Base-by-base conservation (phyloP, 2,329 filamentous ascomycete species). In the Leptographium lundbergii region DNA sequence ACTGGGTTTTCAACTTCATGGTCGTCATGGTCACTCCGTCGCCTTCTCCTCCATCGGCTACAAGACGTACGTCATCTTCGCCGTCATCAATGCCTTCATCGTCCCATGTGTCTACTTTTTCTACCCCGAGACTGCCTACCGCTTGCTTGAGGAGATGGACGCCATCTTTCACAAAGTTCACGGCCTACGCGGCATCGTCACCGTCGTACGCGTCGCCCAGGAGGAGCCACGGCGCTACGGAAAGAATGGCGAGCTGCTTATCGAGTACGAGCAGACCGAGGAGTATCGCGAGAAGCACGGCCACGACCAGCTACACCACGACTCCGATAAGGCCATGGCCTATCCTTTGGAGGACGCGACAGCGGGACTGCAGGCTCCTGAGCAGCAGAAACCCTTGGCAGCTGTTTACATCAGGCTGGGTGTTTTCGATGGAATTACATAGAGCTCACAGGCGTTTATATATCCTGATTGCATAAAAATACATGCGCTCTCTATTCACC, bases 131-230 rank as follows among this genome's bases (percentile, higher is more conserved):
- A 86, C 84, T 11, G 80, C 80, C 1, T 81, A 81, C 66, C 76
- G 83, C 48, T 81, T 78, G 1, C 76, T 87, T 24, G 83, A 87
- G 68, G 83, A 86, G 67, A 86, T 87, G 79, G 83, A 86, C 65
- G 72, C 70, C 64, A 63, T 65, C 25, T 64, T 73, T 13, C 67
- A 42, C 48, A 59, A 50, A n/a, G 27, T 36, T 11, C 13, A 72
- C 25, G 79, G 79, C 3, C 61, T 62, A 62, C 64, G 62, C 60
- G 73, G 70, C 34, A 71, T 70, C 62, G 70, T 77, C 57, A 67
- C 69, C 19, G 73, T 77, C 14, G 76, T 78, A 14, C 61, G 66
- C 27, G 67, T 72, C 19, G 76, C 76, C 2, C 65, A 66, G 39
- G 67, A 77, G 7, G 79, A 82, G 69, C 81, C 81, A 0, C 73